Evolutionary conservation across 148 eudicot species (phyloP).

Genomic region (Vaccinium corymbosum): DNA sequence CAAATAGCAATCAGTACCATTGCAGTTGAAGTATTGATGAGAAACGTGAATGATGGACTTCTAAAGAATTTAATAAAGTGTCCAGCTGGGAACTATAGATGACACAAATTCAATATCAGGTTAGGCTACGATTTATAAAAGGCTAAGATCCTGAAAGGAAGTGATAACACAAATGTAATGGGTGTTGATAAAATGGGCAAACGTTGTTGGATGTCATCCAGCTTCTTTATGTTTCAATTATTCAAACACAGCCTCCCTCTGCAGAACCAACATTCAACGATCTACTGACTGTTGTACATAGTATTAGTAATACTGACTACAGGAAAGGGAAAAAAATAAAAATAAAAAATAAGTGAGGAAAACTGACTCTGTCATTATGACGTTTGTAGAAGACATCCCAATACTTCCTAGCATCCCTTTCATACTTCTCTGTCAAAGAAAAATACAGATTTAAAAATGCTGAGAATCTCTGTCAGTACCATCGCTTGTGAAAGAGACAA

Average conservation of each 20-base stretch:
- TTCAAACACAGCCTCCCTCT: background rate
- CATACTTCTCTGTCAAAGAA: slow-evolving; percentile 73
- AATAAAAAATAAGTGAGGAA: background rate
- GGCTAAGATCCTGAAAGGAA: background rate
- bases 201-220: background rate
- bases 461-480: background rate
- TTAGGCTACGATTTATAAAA: background rate
- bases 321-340: background rate
- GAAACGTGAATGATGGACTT: background rate
- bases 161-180: background rate
- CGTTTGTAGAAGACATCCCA: slow-evolving; percentile 96
- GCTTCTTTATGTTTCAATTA: slow-evolving; percentile 4
- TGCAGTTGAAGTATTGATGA: background rate
- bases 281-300: background rate
- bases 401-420: slow-evolving; percentile 86
- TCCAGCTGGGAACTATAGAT: slow-evolving; percentile 7
- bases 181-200: background rate
- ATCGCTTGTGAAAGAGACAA: background rate
- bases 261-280: slow-evolving; percentile 5
- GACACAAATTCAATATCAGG: background rate
- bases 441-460: slow-evolving; percentile 12
- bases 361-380: slow-evolving; percentile 82
- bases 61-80: background rate
- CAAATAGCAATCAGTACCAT: background rate
- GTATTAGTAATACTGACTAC: background rate